Conservation (phyloP, 2,329 filamentous ascomycete genomes). For the Microsporum canis region DNA sequence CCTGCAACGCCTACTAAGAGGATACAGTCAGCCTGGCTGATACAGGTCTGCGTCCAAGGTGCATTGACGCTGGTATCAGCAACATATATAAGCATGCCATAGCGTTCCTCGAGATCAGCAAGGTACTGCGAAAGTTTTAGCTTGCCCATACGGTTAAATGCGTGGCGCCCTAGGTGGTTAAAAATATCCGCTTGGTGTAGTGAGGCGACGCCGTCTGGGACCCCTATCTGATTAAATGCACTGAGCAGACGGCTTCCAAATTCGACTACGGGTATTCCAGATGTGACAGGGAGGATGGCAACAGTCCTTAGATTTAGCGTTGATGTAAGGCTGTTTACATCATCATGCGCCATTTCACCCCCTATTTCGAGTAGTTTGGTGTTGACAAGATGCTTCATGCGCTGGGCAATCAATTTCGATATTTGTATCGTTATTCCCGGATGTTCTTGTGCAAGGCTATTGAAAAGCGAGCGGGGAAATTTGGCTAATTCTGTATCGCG, state of each 20-base stretch:
- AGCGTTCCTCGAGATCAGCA: conserved; percentile 93
- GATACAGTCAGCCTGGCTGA: conserved; percentile 92
- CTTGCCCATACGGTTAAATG: conserved; percentile 96
- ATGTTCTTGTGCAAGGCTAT: conserved; percentile 92
- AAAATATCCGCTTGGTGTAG: conserved; percentile 89
- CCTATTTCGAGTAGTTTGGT: conserved; percentile 58
- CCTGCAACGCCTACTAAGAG: conserved; percentile 85
- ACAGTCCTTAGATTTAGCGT: conserved; percentile 89
- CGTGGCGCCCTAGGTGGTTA: conserved; percentile 88
- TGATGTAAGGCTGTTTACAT: conserved; percentile 52
- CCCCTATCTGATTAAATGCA: conserved; percentile 78
- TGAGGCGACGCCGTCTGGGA: conserved; percentile 78
- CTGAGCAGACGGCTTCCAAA: conserved; percentile 84
- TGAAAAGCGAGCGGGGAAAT: conserved; percentile 90
- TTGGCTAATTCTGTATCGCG: conserved; percentile 93
- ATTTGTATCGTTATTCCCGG: conserved; percentile 98
- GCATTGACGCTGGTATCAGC: conserved; percentile 95
- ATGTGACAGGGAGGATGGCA: conserved; percentile 78
- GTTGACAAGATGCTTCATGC: conserved; percentile 82
- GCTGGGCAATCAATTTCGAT: conserved; percentile 92
- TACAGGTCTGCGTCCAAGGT: conserved; percentile 97
- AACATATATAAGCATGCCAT: conserved; percentile 87
- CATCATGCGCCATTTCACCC: conserved; percentile 49
- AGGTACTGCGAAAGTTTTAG: conserved; percentile 91
- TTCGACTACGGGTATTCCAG: conserved; percentile 86